Evolutionary conservation across 2,329 filamentous ascomycete species (phyloP).

Genomic region (Penicillium sp.): DNA sequence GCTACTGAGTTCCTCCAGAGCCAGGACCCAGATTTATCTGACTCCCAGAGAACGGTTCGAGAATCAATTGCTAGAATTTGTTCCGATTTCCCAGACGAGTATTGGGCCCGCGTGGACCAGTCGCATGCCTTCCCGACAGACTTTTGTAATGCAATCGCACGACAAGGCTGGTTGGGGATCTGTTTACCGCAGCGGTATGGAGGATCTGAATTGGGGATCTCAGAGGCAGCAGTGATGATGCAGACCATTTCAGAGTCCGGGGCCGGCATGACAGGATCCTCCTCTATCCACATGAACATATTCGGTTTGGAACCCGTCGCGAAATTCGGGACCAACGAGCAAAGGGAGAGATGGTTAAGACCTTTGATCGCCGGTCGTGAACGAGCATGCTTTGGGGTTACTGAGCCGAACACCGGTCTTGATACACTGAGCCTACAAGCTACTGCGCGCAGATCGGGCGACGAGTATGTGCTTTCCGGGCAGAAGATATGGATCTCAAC

Average conservation of each 20-base stretch:
- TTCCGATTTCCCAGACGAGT: slow-evolving; percentile 42
- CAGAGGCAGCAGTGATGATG: slow-evolving; percentile 50
- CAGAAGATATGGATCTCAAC: slow-evolving; percentile 50
- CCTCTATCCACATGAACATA: slow-evolving; percentile 51
- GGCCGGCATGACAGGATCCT: slow-evolving; percentile 45
- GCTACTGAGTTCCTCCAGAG: slow-evolving; percentile 24
- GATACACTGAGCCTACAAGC: slow-evolving; percentile 46
- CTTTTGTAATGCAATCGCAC: slow-evolving; percentile 42
- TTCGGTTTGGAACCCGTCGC: slow-evolving; percentile 49
- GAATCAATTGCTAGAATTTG: slow-evolving; percentile 48
- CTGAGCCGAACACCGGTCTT: slow-evolving; percentile 21
- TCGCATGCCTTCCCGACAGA: slow-evolving; percentile 42
- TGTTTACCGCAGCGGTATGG: slow-evolving; percentile 46
- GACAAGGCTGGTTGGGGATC: slow-evolving; percentile 48
- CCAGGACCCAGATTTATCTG: slow-evolving; percentile 17
- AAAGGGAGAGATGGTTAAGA: slow-evolving; percentile 41
- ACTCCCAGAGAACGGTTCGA: slow-evolving; percentile 36
- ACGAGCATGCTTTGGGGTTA: slow-evolving; percentile 44
- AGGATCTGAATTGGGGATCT: slow-evolving; percentile 44
- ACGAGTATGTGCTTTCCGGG: slow-evolving; percentile 40
- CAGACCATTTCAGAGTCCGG: slow-evolving; percentile 49
- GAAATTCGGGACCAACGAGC: slow-evolving; percentile 46
- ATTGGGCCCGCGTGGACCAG: slow-evolving; percentile 44
- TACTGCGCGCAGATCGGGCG: slow-evolving; percentile 34
- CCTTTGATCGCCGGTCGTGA: slow-evolving; percentile 44